phyloP scores from a whole-genome alignment of 1,284 basidiomycete species.

The Hymenochaete sp. region DNA sequence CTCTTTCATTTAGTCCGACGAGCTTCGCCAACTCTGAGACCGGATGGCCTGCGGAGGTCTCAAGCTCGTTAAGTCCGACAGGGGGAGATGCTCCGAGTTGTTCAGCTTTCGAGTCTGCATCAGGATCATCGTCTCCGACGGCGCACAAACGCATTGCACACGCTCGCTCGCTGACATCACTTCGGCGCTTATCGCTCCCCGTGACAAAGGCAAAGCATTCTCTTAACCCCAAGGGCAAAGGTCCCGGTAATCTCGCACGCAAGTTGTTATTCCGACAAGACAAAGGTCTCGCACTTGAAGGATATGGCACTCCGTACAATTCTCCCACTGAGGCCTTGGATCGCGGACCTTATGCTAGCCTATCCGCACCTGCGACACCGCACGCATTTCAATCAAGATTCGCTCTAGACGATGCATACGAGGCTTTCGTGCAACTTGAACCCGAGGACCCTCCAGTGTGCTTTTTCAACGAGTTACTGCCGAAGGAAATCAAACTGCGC shows the following conservation, averaged over 20 bases:
- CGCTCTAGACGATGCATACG: conserved; percentile 1
- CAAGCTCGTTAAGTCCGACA: neutral
- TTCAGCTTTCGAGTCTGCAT: conserved; percentile 3
- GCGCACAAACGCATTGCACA: conserved; percentile 31
- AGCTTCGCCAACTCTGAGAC: conserved; percentile 37
- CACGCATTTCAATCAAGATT: conserved; percentile 2
- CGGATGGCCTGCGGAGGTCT: conserved; percentile 30
- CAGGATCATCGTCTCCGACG: conserved; percentile 13
- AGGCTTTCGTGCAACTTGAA: neutral
- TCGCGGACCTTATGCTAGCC: conserved; percentile 10
- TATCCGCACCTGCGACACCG: conserved; percentile 13
- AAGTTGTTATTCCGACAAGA: conserved; percentile 43
- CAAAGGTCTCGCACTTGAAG: conserved; percentile 19
- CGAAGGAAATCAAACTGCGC: conserved; percentile 65
- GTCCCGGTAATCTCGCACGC: conserved; percentile 43
- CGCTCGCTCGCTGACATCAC: conserved; percentile 48
- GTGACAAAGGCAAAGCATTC: conserved; percentile 41
- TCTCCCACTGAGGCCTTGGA: conserved; percentile 1
- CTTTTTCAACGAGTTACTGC: conserved; percentile 59
- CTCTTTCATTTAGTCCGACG: conserved; percentile 49
- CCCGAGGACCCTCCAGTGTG: conserved; percentile 21
- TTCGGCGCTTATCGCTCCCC: conserved; percentile 39
- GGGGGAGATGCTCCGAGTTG: too few species aligned
- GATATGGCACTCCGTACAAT: conserved; percentile 8
- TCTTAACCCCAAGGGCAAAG: conserved; percentile 32